Conservation (phyloP, 208 protist genomes). For the Wallacemonas collosoma region DNA sequence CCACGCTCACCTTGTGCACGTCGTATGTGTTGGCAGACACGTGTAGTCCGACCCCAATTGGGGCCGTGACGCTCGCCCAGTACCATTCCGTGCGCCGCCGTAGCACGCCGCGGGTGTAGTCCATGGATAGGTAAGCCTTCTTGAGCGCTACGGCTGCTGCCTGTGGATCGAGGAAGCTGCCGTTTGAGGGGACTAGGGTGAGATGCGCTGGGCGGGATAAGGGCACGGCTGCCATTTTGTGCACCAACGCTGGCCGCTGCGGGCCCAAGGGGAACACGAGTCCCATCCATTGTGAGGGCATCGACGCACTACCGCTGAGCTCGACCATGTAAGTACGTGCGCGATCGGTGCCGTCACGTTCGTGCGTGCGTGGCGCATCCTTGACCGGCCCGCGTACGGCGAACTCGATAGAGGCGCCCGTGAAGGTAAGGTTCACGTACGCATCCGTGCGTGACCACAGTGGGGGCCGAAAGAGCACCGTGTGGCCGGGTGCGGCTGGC, state of each 20-base stretch:
- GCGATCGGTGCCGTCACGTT: background rate
- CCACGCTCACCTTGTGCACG: slow-evolving; percentile 33
- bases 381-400: slow-evolving; percentile 3
- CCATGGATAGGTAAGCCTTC: slow-evolving; percentile 30
- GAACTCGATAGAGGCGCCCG: background rate
- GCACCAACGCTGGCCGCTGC: slow-evolving; percentile 37
- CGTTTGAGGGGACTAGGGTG: background rate
- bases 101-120: slow-evolving; percentile 53
- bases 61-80: slow-evolving; percentile 35
- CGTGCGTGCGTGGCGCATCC: slow-evolving; percentile 14
- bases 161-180: background rate
- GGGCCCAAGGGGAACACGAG: slow-evolving; percentile 48
- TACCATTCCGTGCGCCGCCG: slow-evolving; percentile 42
- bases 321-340: slow-evolving; percentile 6
- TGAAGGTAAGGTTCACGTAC: slow-evolving; percentile 20
- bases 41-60: slow-evolving; percentile 38
- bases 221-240: slow-evolving; percentile 38
- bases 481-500: slow-evolving; percentile 27
- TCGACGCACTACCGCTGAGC: slow-evolving; percentile 18
- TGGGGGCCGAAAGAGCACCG: slow-evolving; percentile 22
- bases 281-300: slow-evolving; percentile 30
- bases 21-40: slow-evolving; percentile 44
- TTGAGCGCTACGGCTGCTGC: background rate
- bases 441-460: slow-evolving; percentile 4
- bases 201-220: slow-evolving; percentile 10